Conservation (phyloP, 805 yeast genomes). For the Schizosaccharomyces octosporus region DNA sequence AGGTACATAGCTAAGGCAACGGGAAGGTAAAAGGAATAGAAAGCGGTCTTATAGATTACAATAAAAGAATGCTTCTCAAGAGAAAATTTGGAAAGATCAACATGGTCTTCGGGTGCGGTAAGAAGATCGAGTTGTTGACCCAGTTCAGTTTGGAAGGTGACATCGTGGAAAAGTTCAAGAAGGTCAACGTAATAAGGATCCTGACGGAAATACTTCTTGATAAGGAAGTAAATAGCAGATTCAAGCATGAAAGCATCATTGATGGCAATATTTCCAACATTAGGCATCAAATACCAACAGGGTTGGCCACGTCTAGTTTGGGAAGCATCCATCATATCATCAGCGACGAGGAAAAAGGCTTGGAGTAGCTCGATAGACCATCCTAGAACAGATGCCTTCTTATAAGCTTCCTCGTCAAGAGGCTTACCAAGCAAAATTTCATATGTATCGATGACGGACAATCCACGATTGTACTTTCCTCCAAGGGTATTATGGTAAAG, state of each 20-base stretch:
- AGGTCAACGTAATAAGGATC: constrained; percentile 73
- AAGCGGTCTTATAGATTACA: constrained; percentile 91
- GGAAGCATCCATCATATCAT: constrained; percentile 93
- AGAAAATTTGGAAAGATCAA: constrained; percentile 68
- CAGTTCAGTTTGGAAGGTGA: constrained; percentile 88
- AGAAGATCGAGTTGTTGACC: constrained; percentile 89
- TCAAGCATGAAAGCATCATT: constrained; percentile 94
- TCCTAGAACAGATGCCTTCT: constrained; percentile 67
- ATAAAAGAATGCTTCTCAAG: constrained; percentile 80
- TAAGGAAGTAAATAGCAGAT: constrained; percentile 68
- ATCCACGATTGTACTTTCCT: constrained; percentile 88
- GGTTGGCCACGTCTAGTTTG: constrained; percentile 96
- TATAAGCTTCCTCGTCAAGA: constrained; percentile 43
- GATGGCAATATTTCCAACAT: constrained; percentile 77
- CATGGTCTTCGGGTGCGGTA: constrained; percentile 90
- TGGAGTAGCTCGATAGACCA: constrained; percentile 89
- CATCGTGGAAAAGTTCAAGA: constrained; percentile 78
- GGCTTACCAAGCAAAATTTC: constrained; percentile 51
- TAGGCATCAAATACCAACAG: constrained; percentile 56
- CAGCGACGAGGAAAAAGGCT: constrained; percentile 91
- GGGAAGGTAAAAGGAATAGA: constrained; percentile 88
- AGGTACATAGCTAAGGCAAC: constrained; percentile 90
- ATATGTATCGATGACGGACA: constrained; percentile 85
- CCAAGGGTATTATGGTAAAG: constrained; percentile 80
- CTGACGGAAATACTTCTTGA: constrained; percentile 66